Percentiles rank a stretch among this genome's conserved stretches.
These are phyloP conservation scores for Yamadazyma blattariae DNA, from an alignment of 1,139 yeast genomes.

Conservation along the genomic window DNA sequence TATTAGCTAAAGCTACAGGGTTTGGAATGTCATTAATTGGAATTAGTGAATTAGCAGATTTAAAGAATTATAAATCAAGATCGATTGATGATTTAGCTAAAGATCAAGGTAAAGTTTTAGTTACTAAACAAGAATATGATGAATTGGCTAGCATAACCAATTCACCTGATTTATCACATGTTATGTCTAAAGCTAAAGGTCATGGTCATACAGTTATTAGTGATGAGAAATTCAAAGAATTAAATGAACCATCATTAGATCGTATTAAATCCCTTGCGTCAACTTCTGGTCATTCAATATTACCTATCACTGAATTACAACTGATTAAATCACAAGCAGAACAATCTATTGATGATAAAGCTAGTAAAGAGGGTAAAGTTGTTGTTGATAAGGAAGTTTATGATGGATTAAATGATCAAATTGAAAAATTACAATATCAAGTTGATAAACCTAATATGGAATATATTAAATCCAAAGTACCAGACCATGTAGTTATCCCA, in stretches of 20 bases:
- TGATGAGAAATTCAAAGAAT: slow-evolving; percentile 10
- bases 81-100: slow-evolving; percentile 19
- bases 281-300: slow-evolving; percentile 13
- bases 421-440: slow-evolving; percentile 9
- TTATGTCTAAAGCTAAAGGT: slow-evolving; percentile 13
- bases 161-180: slow-evolving; percentile 20
- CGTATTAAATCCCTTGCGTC: slow-evolving; percentile 27
- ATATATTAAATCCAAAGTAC: slow-evolving; percentile 29
- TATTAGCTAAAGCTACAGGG: slow-evolving; percentile 18
- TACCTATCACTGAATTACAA: slow-evolving; percentile 10
- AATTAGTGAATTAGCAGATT: slow-evolving; percentile 9
- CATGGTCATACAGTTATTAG: slow-evolving; percentile 10
- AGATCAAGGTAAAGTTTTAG: slow-evolving; percentile 12
- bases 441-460: slow-evolving; percentile 26
- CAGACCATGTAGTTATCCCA: slow-evolving; percentile 3
- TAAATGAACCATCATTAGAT: slow-evolving; percentile 26
- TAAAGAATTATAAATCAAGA: slow-evolving; percentile 11
- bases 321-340: slow-evolving; percentile 3
- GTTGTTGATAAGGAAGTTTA: slow-evolving; percentile 1
- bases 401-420: slow-evolving; percentile 10
- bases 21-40: slow-evolving; percentile 14
- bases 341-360: slow-evolving; percentile 11
- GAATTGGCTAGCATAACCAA: slow-evolving; percentile 12
- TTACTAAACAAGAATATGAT: slow-evolving; percentile 11
- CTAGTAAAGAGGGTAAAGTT: slow-evolving; percentile 4